A percentile compares a stretch with the other conserved stretches of the same genome.
These are phyloP conservation scores for Dictyostelium brefeldianum DNA, from an alignment of 78 protist genomes.

Conservation along the genomic window DNA sequence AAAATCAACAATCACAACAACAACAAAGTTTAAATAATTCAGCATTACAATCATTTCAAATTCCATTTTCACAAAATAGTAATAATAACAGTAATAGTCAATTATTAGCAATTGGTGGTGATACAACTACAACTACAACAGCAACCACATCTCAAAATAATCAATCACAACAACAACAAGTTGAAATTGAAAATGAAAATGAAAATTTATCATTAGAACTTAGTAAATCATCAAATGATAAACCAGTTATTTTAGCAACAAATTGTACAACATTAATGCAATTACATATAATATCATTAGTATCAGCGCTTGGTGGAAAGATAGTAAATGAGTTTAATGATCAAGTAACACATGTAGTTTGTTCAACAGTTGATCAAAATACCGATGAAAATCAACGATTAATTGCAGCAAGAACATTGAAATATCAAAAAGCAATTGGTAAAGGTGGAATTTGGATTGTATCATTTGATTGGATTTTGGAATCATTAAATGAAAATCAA, in stretches of 20 bases:
- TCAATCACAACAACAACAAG: background rate
- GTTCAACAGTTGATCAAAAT: background rate
- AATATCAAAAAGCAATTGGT: slow-evolving; percentile 38
- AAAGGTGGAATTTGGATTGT: slow-evolving; percentile 54
- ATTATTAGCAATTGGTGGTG: background rate
- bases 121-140: slow-evolving; percentile 2
- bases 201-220: background rate
- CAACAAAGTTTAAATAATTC: background rate
- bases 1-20: background rate
- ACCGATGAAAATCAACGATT: background rate
- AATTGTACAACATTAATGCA: slow-evolving; percentile 31
- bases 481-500: slow-evolving; percentile 28
- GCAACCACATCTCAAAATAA: background rate
- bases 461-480: slow-evolving; percentile 59
- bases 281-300: slow-evolving; percentile 33
- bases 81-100: background rate
- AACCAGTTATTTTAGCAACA: slow-evolving; percentile 70
- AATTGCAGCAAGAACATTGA: slow-evolving; percentile 43
- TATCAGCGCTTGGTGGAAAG: slow-evolving; percentile 35
- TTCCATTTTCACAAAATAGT: background rate
- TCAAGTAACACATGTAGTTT: slow-evolving; percentile 60
- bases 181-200: background rate
- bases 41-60: too few relatives aligned
- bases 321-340: background rate
- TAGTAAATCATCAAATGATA: background rate